Evolutionary conservation across 306 rosid genomes (phyloP).

Genomic region (Senna siamea): DNA sequence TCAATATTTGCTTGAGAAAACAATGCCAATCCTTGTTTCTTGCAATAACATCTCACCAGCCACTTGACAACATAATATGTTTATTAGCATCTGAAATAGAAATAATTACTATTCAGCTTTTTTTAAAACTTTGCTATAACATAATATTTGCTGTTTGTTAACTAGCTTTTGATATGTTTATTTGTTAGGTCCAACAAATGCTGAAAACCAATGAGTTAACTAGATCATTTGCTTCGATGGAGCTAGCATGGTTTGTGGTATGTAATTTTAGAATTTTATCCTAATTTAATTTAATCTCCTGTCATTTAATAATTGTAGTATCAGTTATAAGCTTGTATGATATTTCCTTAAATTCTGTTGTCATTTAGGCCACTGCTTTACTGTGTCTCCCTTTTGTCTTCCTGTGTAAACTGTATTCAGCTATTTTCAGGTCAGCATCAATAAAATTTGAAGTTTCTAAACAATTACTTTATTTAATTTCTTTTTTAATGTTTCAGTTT

Average conservation of each 20-base stretch:
- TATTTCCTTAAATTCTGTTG: not conserved
- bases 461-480: not conserved
- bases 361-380: constrained; percentile 44
- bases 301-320: not conserved
- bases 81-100: not conserved
- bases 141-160: not conserved
- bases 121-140: no score
- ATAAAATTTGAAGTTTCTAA: not conserved
- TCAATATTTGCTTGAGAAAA: not conserved
- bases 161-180: not conserved
- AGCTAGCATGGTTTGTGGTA: constrained; percentile 54
- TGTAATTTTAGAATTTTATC: constrained; percentile 8
- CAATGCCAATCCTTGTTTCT: not conserved
- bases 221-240: constrained; percentile 43
- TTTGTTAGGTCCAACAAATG: constrained; percentile 42
- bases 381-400: constrained; percentile 47
- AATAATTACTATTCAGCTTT: not conserved
- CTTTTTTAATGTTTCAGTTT: not conserved
- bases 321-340: not conserved
- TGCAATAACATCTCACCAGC: not conserved
- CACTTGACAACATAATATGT: not conserved
- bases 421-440: constrained; percentile 40
- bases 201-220: constrained; percentile 46
- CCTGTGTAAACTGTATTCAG: constrained; percentile 35
- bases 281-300: not conserved